These are phyloP conservation scores for Nissolia schottii DNA, from an alignment of 306 rosid species.

Conservation along the genomic window DNA sequence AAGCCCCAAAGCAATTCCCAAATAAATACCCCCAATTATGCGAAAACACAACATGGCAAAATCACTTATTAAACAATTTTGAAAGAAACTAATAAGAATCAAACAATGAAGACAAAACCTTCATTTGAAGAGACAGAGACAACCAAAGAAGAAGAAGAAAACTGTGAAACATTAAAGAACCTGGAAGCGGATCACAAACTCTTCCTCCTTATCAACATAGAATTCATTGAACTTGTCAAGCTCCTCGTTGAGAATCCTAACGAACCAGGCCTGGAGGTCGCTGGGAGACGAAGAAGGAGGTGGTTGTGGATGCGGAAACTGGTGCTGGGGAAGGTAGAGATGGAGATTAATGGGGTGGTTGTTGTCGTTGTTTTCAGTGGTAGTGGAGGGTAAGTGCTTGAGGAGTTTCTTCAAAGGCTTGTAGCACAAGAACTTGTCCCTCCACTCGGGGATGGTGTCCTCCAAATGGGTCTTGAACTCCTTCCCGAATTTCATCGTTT, in stretches of 20 bases:
- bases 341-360: conserved; percentile 1
- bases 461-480: conserved; percentile 84
- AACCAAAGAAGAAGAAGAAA: not conserved
- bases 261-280: conserved; percentile 67
- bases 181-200: conserved; percentile 88
- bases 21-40: conserved; percentile 6
- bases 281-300: conserved; percentile 21
- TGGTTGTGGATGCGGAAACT: not conserved
- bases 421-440: conserved; percentile 94
- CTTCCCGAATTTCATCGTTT: conserved; percentile 85
- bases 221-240: conserved; percentile 86
- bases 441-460: conserved; percentile 94
- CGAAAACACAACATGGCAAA: not conserved
- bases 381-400: conserved; percentile 40
- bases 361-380: not conserved
- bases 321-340: conserved; percentile 19
- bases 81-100: not conserved
- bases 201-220: conserved; percentile 87
- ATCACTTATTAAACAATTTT: not conserved
- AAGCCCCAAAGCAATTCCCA: not conserved
- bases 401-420: conserved; percentile 81
- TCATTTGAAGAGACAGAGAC: not conserved
- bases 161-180: conserved; percentile 31
- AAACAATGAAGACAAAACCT: not conserved
- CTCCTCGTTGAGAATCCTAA: conserved; percentile 67